Evolutionary conservation across 495 filamentous ascomycete species (phyloP).

Genomic region (Sabuloglossum arenarium): DNA sequence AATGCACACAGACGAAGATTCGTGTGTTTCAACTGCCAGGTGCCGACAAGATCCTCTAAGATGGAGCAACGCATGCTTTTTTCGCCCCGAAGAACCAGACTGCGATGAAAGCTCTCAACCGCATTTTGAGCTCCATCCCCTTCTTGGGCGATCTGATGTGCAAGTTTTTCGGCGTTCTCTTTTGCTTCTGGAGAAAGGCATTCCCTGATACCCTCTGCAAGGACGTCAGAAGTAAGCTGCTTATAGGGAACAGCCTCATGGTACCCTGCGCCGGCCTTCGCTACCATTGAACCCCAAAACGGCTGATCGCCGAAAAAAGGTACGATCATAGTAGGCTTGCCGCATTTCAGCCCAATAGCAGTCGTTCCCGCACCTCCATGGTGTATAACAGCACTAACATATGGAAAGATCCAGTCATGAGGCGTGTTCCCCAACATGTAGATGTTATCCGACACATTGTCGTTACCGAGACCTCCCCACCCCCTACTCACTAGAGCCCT

Average conservation of each 20-base stretch:
- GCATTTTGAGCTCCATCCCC: constrained; percentile 40
- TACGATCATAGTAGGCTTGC: constrained; percentile 52
- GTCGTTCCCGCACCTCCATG: constrained; percentile 73
- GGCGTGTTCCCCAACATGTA: constrained; percentile 61
- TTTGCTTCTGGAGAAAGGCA: constrained; percentile 34
- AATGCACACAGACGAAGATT: constrained; percentile 43
- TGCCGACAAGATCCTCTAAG: no score
- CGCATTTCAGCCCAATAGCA: constrained; percentile 46
- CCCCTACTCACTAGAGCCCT: constrained; percentile 62
- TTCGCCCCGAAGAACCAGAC: constrained; percentile 35
- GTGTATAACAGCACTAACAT: constrained; percentile 57
- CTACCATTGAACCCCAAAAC: constrained; percentile 66
- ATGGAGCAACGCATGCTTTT: no score
- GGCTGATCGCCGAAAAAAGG: constrained; percentile 78
- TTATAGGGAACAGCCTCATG: constrained; percentile 49
- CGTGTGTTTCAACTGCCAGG: constrained; percentile 46
- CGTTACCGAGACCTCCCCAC: constrained; percentile 49
- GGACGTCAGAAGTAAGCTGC: constrained; percentile 35
- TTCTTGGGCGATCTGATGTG: constrained; percentile 39
- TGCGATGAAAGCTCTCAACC: constrained; percentile 46
- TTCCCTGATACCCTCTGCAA: constrained; percentile 39
- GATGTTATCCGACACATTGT: constrained; percentile 41
- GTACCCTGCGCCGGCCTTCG: constrained; percentile 49
- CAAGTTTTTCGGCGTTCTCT: constrained; percentile 34
- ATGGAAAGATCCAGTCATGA: constrained; percentile 67